These are phyloP conservation scores for Psilocybe tampanensis DNA, from an alignment of 768 basidiomycete genomes.

Conservation along the genomic window DNA sequence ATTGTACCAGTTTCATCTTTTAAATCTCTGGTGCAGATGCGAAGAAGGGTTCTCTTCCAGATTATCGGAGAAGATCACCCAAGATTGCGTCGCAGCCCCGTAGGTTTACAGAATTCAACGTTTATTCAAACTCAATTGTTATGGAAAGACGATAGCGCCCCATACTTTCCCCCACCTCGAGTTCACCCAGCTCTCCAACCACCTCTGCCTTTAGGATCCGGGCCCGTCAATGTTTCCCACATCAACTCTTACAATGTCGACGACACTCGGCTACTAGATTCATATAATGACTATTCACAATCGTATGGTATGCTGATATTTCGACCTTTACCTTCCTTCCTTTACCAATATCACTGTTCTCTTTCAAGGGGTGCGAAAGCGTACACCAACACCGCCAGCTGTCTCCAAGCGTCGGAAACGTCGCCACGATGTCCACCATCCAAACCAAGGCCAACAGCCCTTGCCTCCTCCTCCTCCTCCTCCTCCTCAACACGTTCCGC, in stretches of 20 bases:
- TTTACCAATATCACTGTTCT: no score
- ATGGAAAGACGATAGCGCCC: background rate
- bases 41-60: background rate
- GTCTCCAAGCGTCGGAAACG: no score
- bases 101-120: background rate
- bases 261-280: background rate
- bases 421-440: no score
- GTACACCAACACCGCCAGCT: no score
- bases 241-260: slow-evolving; percentile 5
- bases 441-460: no score
- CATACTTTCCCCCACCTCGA: slow-evolving; percentile 3
- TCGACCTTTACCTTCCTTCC: background rate
- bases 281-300: slow-evolving; percentile 12
- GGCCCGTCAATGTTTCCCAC: background rate
- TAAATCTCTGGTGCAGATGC: no score
- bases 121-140: background rate
- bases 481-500: no score
- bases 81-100: background rate
- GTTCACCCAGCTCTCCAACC: background rate
- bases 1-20: no score
- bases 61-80: background rate
- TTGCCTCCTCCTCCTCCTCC: no score
- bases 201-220: background rate
- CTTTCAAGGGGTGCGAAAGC: no score
- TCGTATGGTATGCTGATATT: slow-evolving; percentile 3